phyloP scores from a whole-genome alignment of 2,329 filamentous ascomycete species.

The Phialemonium atrogriseum region DNA sequence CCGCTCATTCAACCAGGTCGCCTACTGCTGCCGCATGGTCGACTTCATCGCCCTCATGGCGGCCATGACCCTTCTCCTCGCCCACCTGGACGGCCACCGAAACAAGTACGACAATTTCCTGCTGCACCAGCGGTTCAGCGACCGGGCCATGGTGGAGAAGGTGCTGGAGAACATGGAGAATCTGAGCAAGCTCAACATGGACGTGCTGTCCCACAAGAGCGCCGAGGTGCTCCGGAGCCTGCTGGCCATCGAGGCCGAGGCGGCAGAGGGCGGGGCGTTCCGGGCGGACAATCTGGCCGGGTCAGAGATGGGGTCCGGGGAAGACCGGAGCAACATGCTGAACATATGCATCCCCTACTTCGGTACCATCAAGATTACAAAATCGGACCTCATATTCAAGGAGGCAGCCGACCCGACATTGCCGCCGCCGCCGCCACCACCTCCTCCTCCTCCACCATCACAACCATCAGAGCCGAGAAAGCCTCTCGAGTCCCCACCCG shows the following conservation, averaged over 20 bases:
- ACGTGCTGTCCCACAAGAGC: conserved; percentile 21
- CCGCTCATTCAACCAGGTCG: conserved; percentile 19
- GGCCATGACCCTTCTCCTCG: conserved; percentile 26
- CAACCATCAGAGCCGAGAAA: too few species aligned
- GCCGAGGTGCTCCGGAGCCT: conserved; percentile 21
- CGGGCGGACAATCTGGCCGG: conserved; percentile 4
- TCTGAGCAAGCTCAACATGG: conserved; percentile 17
- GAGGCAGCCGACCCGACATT: conserved; percentile 5
- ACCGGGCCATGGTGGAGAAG: conserved; percentile 30
- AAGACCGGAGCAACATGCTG: conserved; percentile 5
- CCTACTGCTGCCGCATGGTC: conserved; percentile 22
- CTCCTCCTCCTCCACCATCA: background rate
- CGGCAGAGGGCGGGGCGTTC: conserved; percentile 10
- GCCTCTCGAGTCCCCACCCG: too few species aligned
- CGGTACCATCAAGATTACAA: conserved; percentile 21
- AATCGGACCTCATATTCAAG: conserved; percentile 12
- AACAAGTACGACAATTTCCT: conserved; percentile 18
- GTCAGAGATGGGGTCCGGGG: conserved; percentile 1
- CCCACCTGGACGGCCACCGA: conserved; percentile 24
- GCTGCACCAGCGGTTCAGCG: conserved; percentile 27
- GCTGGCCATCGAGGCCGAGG: conserved; percentile 23
- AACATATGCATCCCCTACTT: conserved; percentile 19
- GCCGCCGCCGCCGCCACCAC: conserved; percentile 1
- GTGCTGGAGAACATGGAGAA: conserved; percentile 24
- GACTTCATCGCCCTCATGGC: conserved; percentile 31